phyloP scores from a whole-genome alignment of 2,329 filamentous ascomycete species.

The Colletotrichum eremochloae region DNA sequence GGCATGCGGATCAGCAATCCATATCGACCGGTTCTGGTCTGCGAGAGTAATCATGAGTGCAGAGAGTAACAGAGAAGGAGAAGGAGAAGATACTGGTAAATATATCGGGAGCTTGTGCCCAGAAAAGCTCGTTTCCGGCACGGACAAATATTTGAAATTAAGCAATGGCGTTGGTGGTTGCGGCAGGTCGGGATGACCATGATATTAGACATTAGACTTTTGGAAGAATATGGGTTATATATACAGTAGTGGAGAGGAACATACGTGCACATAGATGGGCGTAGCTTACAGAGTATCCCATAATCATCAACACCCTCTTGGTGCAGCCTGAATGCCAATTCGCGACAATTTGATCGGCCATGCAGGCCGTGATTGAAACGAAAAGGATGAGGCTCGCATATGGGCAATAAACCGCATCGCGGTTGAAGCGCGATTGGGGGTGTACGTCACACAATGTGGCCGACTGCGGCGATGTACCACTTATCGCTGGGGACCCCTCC shows the following conservation, averaged over 20 bases:
- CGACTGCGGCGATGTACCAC: no score
- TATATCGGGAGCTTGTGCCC: neutral
- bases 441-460: neutral
- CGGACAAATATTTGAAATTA: constrained; percentile 21
- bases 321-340: neutral
- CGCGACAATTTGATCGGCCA: neutral
- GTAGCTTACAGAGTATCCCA: neutral
- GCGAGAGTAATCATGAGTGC: neutral
- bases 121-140: neutral
- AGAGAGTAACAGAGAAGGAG: neutral
- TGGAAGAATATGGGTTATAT: neutral
- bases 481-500: neutral
- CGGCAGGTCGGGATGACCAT: constrained; percentile 19
- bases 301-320: neutral
- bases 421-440: neutral
- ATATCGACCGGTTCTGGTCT: neutral
- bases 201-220: constrained; percentile 16
- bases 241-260: constrained; percentile 1
- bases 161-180: constrained; percentile 39
- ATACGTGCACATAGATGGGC: neutral
- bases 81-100: neutral
- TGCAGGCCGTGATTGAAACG: neutral
- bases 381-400: neutral
- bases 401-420: neutral
- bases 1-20: neutral